Evolutionary conservation across 768 basidiomycete species (phyloP), one percentile per base, ranked within the genome.

Genomic region (Termitomyces sp.): DNA sequence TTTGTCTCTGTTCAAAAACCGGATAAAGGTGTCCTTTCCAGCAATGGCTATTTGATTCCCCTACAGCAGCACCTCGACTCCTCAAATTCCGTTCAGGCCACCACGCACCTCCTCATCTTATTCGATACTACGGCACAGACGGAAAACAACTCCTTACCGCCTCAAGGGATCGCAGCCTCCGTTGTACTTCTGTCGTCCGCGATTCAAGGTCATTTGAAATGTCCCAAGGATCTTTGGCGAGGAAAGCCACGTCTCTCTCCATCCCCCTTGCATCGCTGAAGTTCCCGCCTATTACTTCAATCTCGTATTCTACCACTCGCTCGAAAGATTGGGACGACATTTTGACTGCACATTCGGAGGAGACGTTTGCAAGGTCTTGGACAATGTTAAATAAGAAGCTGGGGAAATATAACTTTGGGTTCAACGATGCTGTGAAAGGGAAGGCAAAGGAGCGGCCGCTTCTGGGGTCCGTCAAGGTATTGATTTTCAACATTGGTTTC

Each of bases 41-140:
- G 95, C 95, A 99, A 94, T 98, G 96, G 95, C 67, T 96, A 21
- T 95, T 96, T 63, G 97, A 98, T 64, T 90, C 94, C 0, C 92
- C 93, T 0, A 88, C 90, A 0, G 77, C 88, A 1, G 75, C 90
- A 22, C 96, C 97, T 1, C 81, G 92, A 53, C 74, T 98, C 11
- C 79, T 98, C 24, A 98, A 98, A 74, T 92, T 83, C 68, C 83
- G 97, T 45, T 88, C 92, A 0, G 97, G 97, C 35, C 97, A 99
- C 64, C 89, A 89, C 60, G 79, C 84, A 0, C 93, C 97, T 17
- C 94, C 94, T 0, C 88, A 94, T 65, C 77, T 94, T 19, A 92
- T 99, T 47, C 80, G 95, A 53, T 98, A 93, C 69, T 98, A 97
- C 68, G 96, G 95, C 12, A 85, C 90, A n/a, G 96, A 99, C 64